These are phyloP conservation scores for Myriosclerotinia curreyana DNA, from an alignment of 2,329 filamentous ascomycete species.

Conservation along the genomic window DNA sequence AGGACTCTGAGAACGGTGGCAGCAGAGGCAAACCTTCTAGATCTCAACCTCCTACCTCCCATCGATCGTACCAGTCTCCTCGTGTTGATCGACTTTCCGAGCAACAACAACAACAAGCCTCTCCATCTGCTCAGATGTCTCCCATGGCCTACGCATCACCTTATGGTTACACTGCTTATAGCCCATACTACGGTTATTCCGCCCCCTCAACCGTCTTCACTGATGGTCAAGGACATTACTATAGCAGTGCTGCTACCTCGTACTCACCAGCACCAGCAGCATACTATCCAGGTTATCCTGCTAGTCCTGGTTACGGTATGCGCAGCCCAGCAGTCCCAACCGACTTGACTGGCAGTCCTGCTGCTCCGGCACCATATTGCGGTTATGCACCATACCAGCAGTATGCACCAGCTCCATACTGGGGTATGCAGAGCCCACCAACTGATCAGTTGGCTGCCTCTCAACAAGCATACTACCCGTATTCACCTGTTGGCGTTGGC, in stretches of 20 bases:
- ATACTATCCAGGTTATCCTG: slow-evolving; percentile 28
- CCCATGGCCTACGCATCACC: slow-evolving; percentile 26
- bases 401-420: slow-evolving; percentile 25
- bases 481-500: slow-evolving; percentile 21
- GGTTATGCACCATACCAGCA: slow-evolving; percentile 26
- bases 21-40: slow-evolving; percentile 19
- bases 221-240: slow-evolving; percentile 30
- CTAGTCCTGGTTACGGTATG: slow-evolving; percentile 24
- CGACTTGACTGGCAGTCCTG: slow-evolving; percentile 24
- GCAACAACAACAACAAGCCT: slow-evolving; percentile 21
- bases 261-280: slow-evolving; percentile 24
- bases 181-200: slow-evolving; percentile 23
- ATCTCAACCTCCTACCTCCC: slow-evolving; percentile 14
- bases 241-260: slow-evolving; percentile 20
- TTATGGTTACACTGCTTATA: slow-evolving; percentile 24
- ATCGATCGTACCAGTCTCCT: slow-evolving; percentile 26
- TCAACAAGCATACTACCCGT: slow-evolving; percentile 21
- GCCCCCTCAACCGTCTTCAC: slow-evolving; percentile 22
- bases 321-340: slow-evolving; percentile 16
- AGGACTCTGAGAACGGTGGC: slow-evolving; percentile 34
- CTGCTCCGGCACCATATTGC: slow-evolving; percentile 24
- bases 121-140: slow-evolving; percentile 26
- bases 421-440: slow-evolving; percentile 23
- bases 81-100: slow-evolving; percentile 23
- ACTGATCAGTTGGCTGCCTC: slow-evolving; percentile 19